Conservation (phyloP, 2,329 filamentous ascomycete genomes). For the Dendryphion nanum region DNA sequence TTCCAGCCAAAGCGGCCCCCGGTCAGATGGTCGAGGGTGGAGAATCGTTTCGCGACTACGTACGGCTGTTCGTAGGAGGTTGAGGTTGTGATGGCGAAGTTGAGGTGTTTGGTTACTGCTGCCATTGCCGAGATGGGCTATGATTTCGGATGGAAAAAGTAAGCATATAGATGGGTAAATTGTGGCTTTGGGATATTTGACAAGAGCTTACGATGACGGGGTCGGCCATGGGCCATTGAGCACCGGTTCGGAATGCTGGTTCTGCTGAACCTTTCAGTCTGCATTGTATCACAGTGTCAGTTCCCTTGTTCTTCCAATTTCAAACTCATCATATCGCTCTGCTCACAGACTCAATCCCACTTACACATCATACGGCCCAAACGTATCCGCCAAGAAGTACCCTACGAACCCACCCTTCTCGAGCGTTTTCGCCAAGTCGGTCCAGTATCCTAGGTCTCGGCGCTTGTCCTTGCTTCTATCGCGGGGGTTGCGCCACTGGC, state of each 20-base stretch:
- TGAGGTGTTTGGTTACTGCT: slow-evolving; percentile 60
- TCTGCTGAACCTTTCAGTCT: slow-evolving; percentile 37
- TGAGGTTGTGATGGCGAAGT: slow-evolving; percentile 63
- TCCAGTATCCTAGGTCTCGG: slow-evolving; percentile 25
- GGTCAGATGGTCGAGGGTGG: slow-evolving; percentile 64
- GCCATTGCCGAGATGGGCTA: slow-evolving; percentile 64
- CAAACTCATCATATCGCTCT: neutral
- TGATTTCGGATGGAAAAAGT: neutral
- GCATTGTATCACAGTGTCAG: neutral
- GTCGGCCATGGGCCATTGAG: slow-evolving; percentile 67
- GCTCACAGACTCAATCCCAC: slow-evolving; percentile 49
- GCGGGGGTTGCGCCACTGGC: slow-evolving; percentile 12
- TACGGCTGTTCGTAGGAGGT: slow-evolving; percentile 68
- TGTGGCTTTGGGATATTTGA: neutral
- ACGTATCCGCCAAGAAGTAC: slow-evolving; percentile 37
- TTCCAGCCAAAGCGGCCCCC: slow-evolving; percentile 50
- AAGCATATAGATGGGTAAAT: neutral
- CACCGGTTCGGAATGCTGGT: slow-evolving; percentile 58
- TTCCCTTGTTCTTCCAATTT: no score
- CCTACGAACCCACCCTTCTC: slow-evolving; percentile 29
- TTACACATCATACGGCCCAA: slow-evolving; percentile 68
- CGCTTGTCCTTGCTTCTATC: slow-evolving; percentile 14
- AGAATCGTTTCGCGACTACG: slow-evolving; percentile 59
- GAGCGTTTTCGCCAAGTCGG: slow-evolving; percentile 24
- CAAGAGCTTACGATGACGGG: slow-evolving; percentile 41